Evolutionary conservation across 2,329 filamentous ascomycete species (phyloP), one percentile per base, ranked within the genome.

Genomic region (Aspergillus oerlinghausenensis): DNA sequence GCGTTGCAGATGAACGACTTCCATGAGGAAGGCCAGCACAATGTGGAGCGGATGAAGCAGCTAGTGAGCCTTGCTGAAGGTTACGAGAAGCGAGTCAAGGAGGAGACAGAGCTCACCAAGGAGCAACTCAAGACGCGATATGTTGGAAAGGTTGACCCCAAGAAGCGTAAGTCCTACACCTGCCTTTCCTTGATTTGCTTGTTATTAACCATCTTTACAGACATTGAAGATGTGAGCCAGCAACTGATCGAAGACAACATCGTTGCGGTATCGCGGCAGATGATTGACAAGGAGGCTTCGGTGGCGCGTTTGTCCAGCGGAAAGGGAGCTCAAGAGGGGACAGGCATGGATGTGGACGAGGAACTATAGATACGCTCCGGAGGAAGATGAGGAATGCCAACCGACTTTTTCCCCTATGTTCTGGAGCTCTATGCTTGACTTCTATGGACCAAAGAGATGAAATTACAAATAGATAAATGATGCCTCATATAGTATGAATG

Each of bases 211-310:
- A n/a, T 32, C n/a, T 40, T 10, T 56, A 49, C 63, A 84, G 82
- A 99, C 75, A 84, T 99, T 71, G 92, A 97, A 76, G 92, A 96
- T 67, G 90, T 99, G 49, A 94, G 94, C 55, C 92, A 97, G 77
- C 88, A 95, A 73, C 84, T 97, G 63, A 97, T 99, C 69, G 95
- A 99, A 79, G 94, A 99, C 83, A 99, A 99, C 77, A 99, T 99
- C 63, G 94, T 99, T 11, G 90, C 92, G 3, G 92, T 99, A n/a
- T 95, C 92, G 63, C 84, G 93, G 73, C 94, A 97, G 76, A 97
- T 99, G 93, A 97, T 99, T 69, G 94, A 97, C 80, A 97, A 97
- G 80, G 94, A 99, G 76, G 94, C 94, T 3, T 94, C 92, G 4
- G 90, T 96, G 76, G 90, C 93, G 21, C 88, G 76, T 82, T 88